Conservation (phyloP, 2,329 filamentous ascomycete species). For the Exophiala alcalophila region DNA sequence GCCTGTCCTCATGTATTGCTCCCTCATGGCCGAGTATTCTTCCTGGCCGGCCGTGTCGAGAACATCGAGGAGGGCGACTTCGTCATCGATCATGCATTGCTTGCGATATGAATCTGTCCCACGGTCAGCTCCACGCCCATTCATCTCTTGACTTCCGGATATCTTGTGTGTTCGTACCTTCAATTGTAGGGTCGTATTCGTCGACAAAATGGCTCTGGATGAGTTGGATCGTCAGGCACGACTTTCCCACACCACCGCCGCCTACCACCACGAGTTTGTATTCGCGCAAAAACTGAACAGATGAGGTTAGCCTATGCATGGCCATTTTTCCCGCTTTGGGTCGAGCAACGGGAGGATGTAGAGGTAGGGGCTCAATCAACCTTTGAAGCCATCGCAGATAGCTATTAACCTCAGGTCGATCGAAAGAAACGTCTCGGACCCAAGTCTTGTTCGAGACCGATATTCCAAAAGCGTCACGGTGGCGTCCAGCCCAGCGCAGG, state of each 20-base stretch:
- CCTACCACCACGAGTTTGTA: conserved; percentile 97
- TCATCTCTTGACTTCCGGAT: neutral
- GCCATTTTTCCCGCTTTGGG: neutral
- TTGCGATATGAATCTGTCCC: conserved; percentile 93
- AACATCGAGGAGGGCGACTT: conserved; percentile 95
- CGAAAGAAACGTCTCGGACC: conserved; percentile 7
- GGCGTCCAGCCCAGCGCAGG: conserved; percentile 11
- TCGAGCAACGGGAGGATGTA: conserved; percentile 4
- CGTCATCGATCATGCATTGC: conserved; percentile 98
- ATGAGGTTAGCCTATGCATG: conserved; percentile 37
- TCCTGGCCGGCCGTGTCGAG: conserved; percentile 98
- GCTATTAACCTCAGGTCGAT: conserved; percentile 6
- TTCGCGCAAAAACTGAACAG: conserved; percentile 72
- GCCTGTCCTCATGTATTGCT: conserved; percentile 99
- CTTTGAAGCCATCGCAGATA: conserved; percentile 38
- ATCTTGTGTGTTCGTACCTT: conserved; percentile 64
- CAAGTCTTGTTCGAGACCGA: conserved; percentile 20
- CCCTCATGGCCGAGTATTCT: conserved; percentile 98
- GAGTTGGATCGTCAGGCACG: conserved; percentile 96
- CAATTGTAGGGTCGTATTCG: conserved; percentile 98
- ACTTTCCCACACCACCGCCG: conserved; percentile 98
- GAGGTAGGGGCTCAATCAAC: conserved; percentile 34
- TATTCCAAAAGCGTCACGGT: conserved; percentile 17
- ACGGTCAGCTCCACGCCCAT: conserved; percentile 10
- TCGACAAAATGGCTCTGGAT: conserved; percentile 97